These are phyloP conservation scores for Sequoiadendron giganteum DNA, from an alignment of 75 land plant genomes.

Conservation along the genomic window DNA sequence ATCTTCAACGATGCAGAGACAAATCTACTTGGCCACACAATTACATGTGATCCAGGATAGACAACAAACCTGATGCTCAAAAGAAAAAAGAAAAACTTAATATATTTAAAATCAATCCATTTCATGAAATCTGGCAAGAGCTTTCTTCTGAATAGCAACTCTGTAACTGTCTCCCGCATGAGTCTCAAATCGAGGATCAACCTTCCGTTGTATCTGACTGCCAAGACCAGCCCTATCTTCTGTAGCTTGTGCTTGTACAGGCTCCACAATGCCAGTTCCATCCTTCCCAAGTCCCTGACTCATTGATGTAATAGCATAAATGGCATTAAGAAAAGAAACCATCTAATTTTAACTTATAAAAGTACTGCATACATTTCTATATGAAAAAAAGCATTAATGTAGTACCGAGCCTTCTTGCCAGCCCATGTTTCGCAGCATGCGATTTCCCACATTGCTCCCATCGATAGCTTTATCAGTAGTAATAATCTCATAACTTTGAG, in stretches of 20 bases:
- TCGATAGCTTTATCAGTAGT: slow-evolving; percentile 90
- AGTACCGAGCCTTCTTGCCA: slow-evolving; percentile 98
- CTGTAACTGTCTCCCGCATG: slow-evolving; percentile 95
- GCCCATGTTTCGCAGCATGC: slow-evolving; percentile 99
- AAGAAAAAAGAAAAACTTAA: background rate
- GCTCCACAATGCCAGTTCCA: slow-evolving; percentile 92
- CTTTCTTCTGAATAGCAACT: slow-evolving; percentile 89
- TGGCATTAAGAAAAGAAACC: background rate
- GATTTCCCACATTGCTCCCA: slow-evolving; percentile 90
- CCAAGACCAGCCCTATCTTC: slow-evolving; percentile 92
- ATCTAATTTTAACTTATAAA: background rate
- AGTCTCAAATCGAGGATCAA: slow-evolving; percentile 79
- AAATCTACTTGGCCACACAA: background rate
- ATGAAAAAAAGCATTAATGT: background rate
- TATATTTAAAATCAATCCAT: slow-evolving; percentile 37
- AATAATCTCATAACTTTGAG: slow-evolving; percentile 73
- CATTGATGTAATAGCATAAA: background rate
- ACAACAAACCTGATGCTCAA: background rate
- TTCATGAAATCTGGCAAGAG: slow-evolving; percentile 92
- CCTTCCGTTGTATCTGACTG: slow-evolving; percentile 59
- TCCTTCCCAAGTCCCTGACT: slow-evolving; percentile 90
- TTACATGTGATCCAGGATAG: background rate
- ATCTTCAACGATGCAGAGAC: background rate
- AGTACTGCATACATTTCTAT: background rate
- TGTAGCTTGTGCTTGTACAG: slow-evolving; percentile 75